These are phyloP conservation scores for Talaromyces proteolyticus DNA, from an alignment of 495 filamentous ascomycete species.

Conservation along the genomic window DNA sequence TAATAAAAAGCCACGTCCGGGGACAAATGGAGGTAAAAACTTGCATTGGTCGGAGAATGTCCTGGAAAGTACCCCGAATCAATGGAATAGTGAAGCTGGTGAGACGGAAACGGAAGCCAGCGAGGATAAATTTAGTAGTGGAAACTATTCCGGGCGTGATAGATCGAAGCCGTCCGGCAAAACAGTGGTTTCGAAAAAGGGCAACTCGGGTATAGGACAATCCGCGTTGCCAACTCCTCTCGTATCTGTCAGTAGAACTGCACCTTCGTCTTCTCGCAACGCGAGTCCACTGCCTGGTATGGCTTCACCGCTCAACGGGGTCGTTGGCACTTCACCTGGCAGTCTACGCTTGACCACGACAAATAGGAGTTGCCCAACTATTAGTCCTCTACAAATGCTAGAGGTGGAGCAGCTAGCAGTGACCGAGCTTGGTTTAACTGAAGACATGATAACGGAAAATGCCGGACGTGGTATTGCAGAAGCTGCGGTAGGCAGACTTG, in stretches of 20 bases:
- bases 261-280: slow-evolving; percentile 32
- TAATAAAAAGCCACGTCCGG: slow-evolving; percentile 71
- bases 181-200: slow-evolving; percentile 56
- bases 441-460: slow-evolving; percentile 88
- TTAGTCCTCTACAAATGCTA: slow-evolving; percentile 80
- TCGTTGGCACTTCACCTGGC: slow-evolving; percentile 20
- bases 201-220: slow-evolving; percentile 43
- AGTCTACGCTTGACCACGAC: slow-evolving; percentile 49
- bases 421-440: slow-evolving; percentile 74
- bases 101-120: slow-evolving; percentile 53
- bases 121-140: slow-evolving; percentile 49
- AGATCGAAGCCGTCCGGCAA: slow-evolving; percentile 41
- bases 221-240: slow-evolving; percentile 26
- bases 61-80: slow-evolving; percentile 54
- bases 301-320: slow-evolving; percentile 30
- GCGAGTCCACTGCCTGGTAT: slow-evolving; percentile 36
- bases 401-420: slow-evolving; percentile 86
- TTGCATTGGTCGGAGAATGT: slow-evolving; percentile 90
- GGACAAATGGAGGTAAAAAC: slow-evolving; percentile 82
- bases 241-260: slow-evolving; percentile 28
- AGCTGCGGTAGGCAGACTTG: slow-evolving; percentile 58
- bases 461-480: slow-evolving; percentile 83
- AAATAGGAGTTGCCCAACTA: slow-evolving; percentile 68
- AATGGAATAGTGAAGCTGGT: slow-evolving; percentile 67
- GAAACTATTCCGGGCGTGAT: slow-evolving; percentile 46